A percentile compares a stretch with the other conserved stretches of the same genome.
phyloP scores from a whole-genome alignment of 768 basidiomycete species.

The Tylopilus rubrobrunneus region DNA sequence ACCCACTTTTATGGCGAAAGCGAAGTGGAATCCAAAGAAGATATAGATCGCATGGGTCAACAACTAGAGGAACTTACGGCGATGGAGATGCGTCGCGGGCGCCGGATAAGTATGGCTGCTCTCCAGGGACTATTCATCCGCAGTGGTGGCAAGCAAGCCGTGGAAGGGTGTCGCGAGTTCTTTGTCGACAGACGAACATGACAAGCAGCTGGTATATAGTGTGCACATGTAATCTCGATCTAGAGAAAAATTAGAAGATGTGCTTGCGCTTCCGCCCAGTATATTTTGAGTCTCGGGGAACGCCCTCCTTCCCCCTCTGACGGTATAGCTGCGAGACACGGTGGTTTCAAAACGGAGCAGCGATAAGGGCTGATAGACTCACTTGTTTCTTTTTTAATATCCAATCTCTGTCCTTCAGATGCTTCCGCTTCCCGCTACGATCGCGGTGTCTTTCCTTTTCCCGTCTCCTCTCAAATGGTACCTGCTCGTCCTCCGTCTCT shows the following conservation, averaged over 20 bases:
- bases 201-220: conserved; percentile 23
- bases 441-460: conserved; percentile 57
- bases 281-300: conserved; percentile 83
- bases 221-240: background rate
- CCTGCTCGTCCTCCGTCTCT: conserved; percentile 63
- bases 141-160: conserved; percentile 52
- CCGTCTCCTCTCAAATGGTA: conserved; percentile 73
- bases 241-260: conserved; percentile 52
- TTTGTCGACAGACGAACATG: conserved; percentile 30
- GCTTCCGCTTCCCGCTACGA: conserved; percentile 67
- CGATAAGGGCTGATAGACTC: conserved; percentile 15
- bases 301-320: conserved; percentile 78
- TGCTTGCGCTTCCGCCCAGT: conserved; percentile 87
- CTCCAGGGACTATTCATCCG: conserved; percentile 95
- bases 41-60: conserved; percentile 44
- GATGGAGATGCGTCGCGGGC: conserved; percentile 47
- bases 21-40: conserved; percentile 32
- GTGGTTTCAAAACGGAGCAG: conserved; percentile 1
- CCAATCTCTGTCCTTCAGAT: conserved; percentile 81
- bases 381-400: conserved; percentile 97
- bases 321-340: conserved; percentile 60
- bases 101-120: conserved; percentile 88
- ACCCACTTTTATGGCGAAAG: conserved; percentile 73
- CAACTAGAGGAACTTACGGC: conserved; percentile 53
- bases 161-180: conserved; percentile 46